phyloP scores from a whole-genome alignment of 2,329 filamentous ascomycete genomes.

The Claviceps lovelessii region DNA sequence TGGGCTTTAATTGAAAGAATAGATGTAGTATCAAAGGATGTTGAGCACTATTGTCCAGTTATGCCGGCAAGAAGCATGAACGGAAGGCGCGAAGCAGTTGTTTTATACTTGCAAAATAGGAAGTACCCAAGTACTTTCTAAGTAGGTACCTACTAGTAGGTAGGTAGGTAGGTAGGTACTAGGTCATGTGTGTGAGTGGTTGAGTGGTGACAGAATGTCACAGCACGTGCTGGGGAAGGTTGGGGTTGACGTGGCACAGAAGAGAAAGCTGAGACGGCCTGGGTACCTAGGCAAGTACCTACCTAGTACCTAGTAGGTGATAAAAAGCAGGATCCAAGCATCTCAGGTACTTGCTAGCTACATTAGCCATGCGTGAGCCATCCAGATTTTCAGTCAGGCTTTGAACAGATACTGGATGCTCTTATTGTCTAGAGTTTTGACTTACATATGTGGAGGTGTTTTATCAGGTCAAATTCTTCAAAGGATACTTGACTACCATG shows the following conservation, averaged over 20 bases:
- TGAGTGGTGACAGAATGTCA: constrained; percentile 1
- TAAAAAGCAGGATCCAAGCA: too few relatives aligned
- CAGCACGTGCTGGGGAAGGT: background rate
- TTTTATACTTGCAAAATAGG: background rate
- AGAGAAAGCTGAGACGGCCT: background rate
- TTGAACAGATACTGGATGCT: too few relatives aligned
- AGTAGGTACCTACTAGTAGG: too few relatives aligned
- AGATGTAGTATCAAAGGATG: background rate
- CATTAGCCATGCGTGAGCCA: background rate
- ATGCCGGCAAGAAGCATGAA: background rate
- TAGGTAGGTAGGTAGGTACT: too few relatives aligned
- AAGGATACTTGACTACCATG: too few relatives aligned
- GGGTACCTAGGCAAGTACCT: too few relatives aligned
- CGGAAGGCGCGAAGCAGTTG: background rate
- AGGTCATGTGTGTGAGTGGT: background rate
- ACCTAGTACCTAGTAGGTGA: too few relatives aligned
- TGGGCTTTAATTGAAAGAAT: background rate
- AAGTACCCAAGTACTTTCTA: background rate
- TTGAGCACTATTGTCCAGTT: background rate
- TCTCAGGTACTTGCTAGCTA: too few relatives aligned
- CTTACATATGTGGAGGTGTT: too few relatives aligned
- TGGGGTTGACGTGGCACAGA: background rate
- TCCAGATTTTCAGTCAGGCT: background rate
- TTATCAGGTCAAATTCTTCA: too few relatives aligned
- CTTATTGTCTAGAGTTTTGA: too few relatives aligned